A percentile compares a stretch with the other conserved stretches of the same genome.
Conservation (phyloP, 2,329 filamentous ascomycete genomes). For the Thielaviopsis ethacetica region DNA sequence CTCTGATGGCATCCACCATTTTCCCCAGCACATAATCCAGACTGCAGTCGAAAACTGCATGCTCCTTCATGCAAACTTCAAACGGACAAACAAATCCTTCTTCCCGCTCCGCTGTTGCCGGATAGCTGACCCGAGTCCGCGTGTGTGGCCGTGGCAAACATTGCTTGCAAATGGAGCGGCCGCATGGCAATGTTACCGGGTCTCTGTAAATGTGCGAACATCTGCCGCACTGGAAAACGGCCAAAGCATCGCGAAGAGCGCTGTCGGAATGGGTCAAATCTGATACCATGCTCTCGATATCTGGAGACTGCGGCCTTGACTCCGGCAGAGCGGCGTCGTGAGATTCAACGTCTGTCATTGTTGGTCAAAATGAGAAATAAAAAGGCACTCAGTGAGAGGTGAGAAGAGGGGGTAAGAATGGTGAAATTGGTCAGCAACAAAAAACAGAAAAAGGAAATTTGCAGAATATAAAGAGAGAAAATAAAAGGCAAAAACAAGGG, state of each 20-base stretch:
- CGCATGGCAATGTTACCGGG: slow-evolving; percentile 68
- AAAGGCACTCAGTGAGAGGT: neutral
- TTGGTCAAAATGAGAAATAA: neutral
- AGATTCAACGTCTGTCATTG: neutral
- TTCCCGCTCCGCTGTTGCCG: slow-evolving; percentile 46
- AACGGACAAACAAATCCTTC: slow-evolving; percentile 64
- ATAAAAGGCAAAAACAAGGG: no score
- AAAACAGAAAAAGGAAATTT: neutral
- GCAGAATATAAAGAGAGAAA: no score
- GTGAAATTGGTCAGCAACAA: neutral
- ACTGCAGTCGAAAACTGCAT: slow-evolving; percentile 61
- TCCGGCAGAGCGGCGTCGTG: neutral
- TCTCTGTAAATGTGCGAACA: slow-evolving; percentile 53
- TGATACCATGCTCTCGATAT: neutral
- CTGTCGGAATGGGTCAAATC: neutral
- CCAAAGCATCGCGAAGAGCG: slow-evolving; percentile 1
- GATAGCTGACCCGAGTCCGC: slow-evolving; percentile 62
- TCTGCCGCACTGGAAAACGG: slow-evolving; percentile 55
- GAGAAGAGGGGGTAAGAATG: neutral
- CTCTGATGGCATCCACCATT: slow-evolving; percentile 42
- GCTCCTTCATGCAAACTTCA: slow-evolving; percentile 46
- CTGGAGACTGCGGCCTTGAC: neutral
- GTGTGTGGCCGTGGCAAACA: slow-evolving; percentile 55
- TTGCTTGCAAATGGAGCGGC: slow-evolving; percentile 55
- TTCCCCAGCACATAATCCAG: slow-evolving; percentile 64